Evolutionary conservation across 495 filamentous ascomycete species (phyloP).

Genomic region (Pyronema domesticum): DNA sequence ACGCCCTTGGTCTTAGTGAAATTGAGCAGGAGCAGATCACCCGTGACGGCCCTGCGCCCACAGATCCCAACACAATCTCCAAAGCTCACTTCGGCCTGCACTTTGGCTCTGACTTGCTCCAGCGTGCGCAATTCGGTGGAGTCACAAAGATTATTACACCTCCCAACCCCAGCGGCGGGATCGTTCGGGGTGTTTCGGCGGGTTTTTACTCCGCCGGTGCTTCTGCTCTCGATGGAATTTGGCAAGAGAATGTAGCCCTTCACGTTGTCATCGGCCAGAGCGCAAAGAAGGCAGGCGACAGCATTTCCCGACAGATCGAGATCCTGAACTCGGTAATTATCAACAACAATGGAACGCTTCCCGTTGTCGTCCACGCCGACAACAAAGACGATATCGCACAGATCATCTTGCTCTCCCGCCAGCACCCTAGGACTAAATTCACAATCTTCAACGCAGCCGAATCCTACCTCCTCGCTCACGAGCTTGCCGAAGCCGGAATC

Average conservation of each 20-base stretch:
- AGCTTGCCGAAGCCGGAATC: slow-evolving; percentile 27
- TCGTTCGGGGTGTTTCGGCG: slow-evolving; percentile 17
- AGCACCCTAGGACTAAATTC: slow-evolving; percentile 19
- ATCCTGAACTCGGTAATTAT: slow-evolving; percentile 21
- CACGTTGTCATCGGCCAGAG: slow-evolving; percentile 29
- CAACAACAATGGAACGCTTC: slow-evolving; percentile 21
- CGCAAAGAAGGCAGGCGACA: slow-evolving; percentile 13
- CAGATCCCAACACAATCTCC: too few species aligned
- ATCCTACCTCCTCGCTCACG: slow-evolving; percentile 24
- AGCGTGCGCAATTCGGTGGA: slow-evolving; percentile 25
- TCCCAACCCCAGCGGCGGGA: too few species aligned
- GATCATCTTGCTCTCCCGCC: slow-evolving; percentile 24
- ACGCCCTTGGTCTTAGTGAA: too few species aligned
- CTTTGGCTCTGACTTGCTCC: too few species aligned
- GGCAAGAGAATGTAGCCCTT: slow-evolving; percentile 29
- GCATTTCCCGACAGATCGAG: slow-evolving; percentile 21
- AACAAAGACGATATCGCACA: slow-evolving; percentile 26
- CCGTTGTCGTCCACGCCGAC: slow-evolving; percentile 19
- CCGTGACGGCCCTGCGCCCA: too few species aligned
- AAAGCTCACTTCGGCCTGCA: too few species aligned
- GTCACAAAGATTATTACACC: too few species aligned
- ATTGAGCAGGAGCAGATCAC: too few species aligned
- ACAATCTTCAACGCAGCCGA: slow-evolving; percentile 19
- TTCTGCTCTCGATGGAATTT: slow-evolving; percentile 29
- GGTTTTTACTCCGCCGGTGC: slow-evolving; percentile 37